Conservation (phyloP, 129 eudicot genomes). For the Lactuca saligna region DNA sequence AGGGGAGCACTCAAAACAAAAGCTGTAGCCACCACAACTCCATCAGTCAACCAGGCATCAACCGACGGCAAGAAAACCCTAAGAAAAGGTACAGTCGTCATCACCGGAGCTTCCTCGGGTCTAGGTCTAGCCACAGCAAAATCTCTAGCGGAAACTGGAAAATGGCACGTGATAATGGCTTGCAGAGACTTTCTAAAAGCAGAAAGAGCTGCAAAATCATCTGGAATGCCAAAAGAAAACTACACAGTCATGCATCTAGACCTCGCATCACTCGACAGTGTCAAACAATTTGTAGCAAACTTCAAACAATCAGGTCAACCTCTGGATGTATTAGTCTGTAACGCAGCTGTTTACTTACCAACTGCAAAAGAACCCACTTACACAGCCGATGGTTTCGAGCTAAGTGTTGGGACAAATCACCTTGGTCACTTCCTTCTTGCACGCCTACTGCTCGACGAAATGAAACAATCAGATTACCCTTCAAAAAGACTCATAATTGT, state of each 20-base stretch:
- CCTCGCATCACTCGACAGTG: conserved; percentile 84
- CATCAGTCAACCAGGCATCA: conserved; percentile 43
- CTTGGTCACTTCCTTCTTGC: conserved; percentile 81
- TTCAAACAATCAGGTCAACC: conserved; percentile 63
- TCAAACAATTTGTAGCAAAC: conserved; percentile 75
- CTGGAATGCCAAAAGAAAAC: conserved; percentile 63
- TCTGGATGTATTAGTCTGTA: conserved; percentile 85
- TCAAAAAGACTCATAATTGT: conserved; percentile 77
- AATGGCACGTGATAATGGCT: conserved; percentile 87
- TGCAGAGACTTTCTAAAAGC: conserved; percentile 85
- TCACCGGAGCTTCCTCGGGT: conserved; percentile 96
- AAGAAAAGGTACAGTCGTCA: conserved; percentile 68
- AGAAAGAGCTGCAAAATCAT: conserved; percentile 68
- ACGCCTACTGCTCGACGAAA: conserved; percentile 64
- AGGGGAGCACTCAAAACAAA: conserved; percentile 50
- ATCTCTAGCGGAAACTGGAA: conserved; percentile 74
- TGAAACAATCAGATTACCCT: conserved; percentile 83
- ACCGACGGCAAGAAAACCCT: conserved; percentile 71
- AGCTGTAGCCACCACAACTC: conserved; percentile 51
- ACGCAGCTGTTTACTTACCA: conserved; percentile 87
- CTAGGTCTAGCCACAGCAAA: conserved; percentile 89
- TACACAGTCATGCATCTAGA: conserved; percentile 86
- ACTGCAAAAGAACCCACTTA: conserved; percentile 85
- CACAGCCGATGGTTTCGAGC: conserved; percentile 88
- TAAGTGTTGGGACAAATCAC: conserved; percentile 88